Percentiles rank a stretch among this genome's conserved stretches.
These are phyloP conservation scores for Globisporangium camurandrum DNA, from an alignment of 352 stramenopile genomes.

Conservation along the genomic window DNA sequence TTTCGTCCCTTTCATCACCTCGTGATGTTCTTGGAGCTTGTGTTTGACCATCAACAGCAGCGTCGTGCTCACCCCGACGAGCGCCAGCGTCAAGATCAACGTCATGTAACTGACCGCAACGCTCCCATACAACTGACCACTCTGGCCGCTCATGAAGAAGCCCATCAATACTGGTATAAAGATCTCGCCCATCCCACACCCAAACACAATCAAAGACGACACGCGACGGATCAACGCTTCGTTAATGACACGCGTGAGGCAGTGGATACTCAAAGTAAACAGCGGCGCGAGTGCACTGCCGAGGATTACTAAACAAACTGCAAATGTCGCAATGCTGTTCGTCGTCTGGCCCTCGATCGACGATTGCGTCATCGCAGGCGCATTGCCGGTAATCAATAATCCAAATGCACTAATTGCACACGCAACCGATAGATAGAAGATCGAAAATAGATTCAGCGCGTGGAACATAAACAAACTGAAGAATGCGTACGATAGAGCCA, in stretches of 20 bases:
- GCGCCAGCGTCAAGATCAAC: constrained; percentile 64
- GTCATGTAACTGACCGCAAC: constrained; percentile 72
- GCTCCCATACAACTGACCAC: constrained; percentile 60
- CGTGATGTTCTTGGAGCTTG: constrained; percentile 35
- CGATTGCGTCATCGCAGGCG: no score
- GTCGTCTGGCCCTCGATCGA: no score
- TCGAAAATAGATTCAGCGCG: constrained; percentile 66
- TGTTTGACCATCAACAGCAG: constrained; percentile 66
- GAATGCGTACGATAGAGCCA: constrained; percentile 66
- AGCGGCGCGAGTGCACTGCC: constrained; percentile 60
- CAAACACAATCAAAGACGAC: constrained; percentile 80
- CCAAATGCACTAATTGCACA: constrained; percentile 59
- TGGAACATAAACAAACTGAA: constrained; percentile 77
- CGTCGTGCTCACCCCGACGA: constrained; percentile 60
- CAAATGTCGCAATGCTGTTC: constrained; percentile 34
- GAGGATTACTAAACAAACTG: constrained; percentile 49
- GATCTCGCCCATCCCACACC: constrained; percentile 72
- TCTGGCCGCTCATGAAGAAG: constrained; percentile 84
- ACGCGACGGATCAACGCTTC: constrained; percentile 71
- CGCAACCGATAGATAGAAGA: constrained; percentile 60
- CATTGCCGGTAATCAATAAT: constrained; percentile 51
- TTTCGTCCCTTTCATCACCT: constrained; percentile 1
- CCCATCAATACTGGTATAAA: constrained; percentile 83
- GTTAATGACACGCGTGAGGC: constrained; percentile 77
- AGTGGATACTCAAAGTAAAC: constrained; percentile 80